Evolutionary conservation across 2,329 filamentous ascomycete species (phyloP).

Genomic region (Coniella vitis): DNA sequence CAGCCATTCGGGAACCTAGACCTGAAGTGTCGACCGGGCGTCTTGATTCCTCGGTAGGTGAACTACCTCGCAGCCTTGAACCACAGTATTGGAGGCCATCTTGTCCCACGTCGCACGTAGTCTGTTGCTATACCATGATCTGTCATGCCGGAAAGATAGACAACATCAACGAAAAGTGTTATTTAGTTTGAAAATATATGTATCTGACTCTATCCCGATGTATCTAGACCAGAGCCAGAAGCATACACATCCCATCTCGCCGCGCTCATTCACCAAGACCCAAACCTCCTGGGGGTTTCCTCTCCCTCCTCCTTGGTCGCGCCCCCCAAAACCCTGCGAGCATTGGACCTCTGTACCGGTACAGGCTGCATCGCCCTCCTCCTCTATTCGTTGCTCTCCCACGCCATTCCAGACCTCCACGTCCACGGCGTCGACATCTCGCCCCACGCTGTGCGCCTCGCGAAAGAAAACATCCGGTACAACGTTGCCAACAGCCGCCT

Average conservation of each 20-base stretch:
- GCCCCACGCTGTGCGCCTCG: conserved; percentile 54
- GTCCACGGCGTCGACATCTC: conserved; percentile 73
- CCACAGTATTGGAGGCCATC: background rate
- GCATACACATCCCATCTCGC: conserved; percentile 55
- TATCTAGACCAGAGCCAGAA: conserved; percentile 59
- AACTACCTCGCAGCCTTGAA: background rate
- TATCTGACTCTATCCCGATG: background rate
- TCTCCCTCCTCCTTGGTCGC: conserved; percentile 8
- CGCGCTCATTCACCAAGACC: conserved; percentile 28
- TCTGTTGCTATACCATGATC: too few relatives aligned
- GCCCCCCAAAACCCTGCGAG: conserved; percentile 34
- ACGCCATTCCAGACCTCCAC: conserved; percentile 33
- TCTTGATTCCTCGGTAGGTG: conserved; percentile 72
- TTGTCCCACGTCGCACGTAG: background rate
- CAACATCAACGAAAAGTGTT: too few relatives aligned
- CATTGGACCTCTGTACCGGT: conserved; percentile 86
- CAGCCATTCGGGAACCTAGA: conserved; percentile 85
- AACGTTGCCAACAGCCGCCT: conserved; percentile 32
- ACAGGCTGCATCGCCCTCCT: conserved; percentile 85
- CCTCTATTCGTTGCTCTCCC: conserved; percentile 49
- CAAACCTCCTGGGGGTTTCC: too few relatives aligned
- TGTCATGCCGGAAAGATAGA: too few relatives aligned
- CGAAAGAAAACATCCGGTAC: conserved; percentile 53
- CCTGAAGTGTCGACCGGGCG: conserved; percentile 66
- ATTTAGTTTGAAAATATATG: conserved; percentile 1